A percentile compares a stretch with the other conserved stretches of the same genome.
Conservation (phyloP, 2,329 filamentous ascomycete genomes). For the Aspergillus latus region DNA sequence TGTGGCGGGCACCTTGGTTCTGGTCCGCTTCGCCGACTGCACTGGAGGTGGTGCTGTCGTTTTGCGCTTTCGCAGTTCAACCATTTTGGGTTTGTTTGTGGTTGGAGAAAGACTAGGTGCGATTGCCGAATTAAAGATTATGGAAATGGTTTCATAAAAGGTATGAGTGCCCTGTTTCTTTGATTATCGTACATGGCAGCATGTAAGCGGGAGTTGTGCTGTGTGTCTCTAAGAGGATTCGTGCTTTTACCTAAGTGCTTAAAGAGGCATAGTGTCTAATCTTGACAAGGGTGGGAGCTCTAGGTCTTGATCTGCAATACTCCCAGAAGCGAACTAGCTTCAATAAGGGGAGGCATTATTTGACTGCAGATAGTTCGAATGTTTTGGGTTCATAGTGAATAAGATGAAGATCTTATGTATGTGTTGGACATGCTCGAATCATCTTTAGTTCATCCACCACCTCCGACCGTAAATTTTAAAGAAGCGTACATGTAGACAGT, state of each 20-base stretch:
- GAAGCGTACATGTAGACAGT: too few relatives aligned
- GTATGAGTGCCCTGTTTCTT: neutral
- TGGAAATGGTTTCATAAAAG: too few relatives aligned
- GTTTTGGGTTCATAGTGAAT: too few relatives aligned
- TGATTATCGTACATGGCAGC: neutral
- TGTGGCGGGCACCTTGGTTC: slow-evolving; percentile 32
- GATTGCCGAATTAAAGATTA: too few relatives aligned
- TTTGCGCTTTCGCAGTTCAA: slow-evolving; percentile 65
- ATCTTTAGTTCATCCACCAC: too few relatives aligned
- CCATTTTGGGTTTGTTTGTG: slow-evolving; percentile 30
- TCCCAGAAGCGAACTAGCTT: too few relatives aligned
- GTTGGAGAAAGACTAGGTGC: neutral
- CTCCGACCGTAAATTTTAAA: too few relatives aligned
- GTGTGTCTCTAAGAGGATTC: neutral
- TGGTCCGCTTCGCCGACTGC: slow-evolving; percentile 31
- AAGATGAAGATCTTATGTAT: too few relatives aligned
- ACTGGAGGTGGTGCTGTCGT: slow-evolving; percentile 49
- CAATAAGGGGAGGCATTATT: too few relatives aligned
- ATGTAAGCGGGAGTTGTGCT: too few relatives aligned
- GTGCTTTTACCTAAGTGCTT: neutral
- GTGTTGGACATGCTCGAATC: too few relatives aligned
- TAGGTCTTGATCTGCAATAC: neutral
- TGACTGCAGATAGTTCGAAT: too few relatives aligned
- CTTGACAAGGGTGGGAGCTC: neutral
- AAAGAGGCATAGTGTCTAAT: slow-evolving; percentile 2